Base-by-base conservation (phyloP, 2,329 filamentous ascomycete genomes). In the Pseudogymnoascus sp. region DNA sequence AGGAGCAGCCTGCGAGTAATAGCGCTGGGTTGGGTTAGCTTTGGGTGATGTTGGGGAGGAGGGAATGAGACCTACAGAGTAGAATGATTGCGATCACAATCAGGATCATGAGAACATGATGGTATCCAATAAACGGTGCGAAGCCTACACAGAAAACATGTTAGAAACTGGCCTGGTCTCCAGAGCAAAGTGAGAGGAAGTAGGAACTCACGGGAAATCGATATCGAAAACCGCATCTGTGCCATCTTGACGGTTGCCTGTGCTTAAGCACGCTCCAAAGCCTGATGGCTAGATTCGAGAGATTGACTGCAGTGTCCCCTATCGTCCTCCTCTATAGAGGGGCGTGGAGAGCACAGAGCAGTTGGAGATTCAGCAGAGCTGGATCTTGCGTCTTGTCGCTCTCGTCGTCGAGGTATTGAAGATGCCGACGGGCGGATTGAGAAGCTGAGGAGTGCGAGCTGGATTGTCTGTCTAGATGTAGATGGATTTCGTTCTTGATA, bases 101-200 rank as follows among this genome's bases (percentile, higher is more conserved):
- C 68, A 99, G 79, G 70, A 99, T 91, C 94, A 99, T 99, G 75
- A 99, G 84, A 67, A 97, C 88, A 85, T 99, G 85, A 73, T 88
- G 86, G 72, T 88, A 88, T 67, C 86, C 86, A 63, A 88, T 79
- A 72, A 88, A 88, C 68, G 86, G 86, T 73, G 88, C 77, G 69
- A 82, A 84, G 72, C 84, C 85, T 86, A 65, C 4, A 39, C 31
- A 33, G 48, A 45, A 18, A 29, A n/a, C 33, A 59, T 39, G 33
- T 59, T 39, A 59, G 33, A 59, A 12, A 36, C 6, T 10, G n/a
- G 18, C 8, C 33, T 2, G 1, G 36, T 12, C 27, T 7, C 6
- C 25, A 25, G 33, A 59, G 33, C 3, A 39, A 36, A 8, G 5
- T 1, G 9, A 13, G 52, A 58, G 52, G 52, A 12, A 27, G 15